Evolutionary conservation across 352 stramenopile genomes (phyloP).

Genomic region (Phytophthora idaei): DNA sequence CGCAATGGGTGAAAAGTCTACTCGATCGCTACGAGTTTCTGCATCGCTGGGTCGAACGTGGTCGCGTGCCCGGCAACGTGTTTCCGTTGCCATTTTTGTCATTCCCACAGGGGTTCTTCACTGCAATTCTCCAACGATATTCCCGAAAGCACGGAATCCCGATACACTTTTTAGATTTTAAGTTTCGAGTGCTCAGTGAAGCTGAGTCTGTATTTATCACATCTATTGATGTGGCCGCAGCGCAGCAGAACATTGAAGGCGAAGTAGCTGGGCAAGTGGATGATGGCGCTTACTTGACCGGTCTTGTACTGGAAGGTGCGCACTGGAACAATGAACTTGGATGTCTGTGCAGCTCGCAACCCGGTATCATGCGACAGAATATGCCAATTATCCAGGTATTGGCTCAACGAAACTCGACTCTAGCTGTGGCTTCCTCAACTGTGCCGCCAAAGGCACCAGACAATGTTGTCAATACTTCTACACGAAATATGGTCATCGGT

Average conservation of each 20-base stretch:
- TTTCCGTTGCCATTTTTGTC: constrained; percentile 74
- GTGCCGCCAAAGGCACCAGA: background rate
- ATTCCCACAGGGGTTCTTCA: constrained; percentile 83
- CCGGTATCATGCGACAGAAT: constrained; percentile 64
- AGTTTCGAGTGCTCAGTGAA: constrained; percentile 63
- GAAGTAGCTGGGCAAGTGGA: constrained; percentile 4
- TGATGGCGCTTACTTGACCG: constrained; percentile 65
- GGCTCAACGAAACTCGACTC: constrained; percentile 40
- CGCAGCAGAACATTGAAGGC: constrained; percentile 4
- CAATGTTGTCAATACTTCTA: background rate
- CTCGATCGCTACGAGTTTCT: constrained; percentile 66
- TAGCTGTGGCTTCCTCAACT: background rate
- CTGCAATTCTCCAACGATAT: constrained; percentile 74
- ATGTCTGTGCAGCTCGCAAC: constrained; percentile 55
- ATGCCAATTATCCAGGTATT: constrained; percentile 91
- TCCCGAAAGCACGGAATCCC: constrained; percentile 66
- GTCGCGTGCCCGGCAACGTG: constrained; percentile 24
- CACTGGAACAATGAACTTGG: constrained; percentile 62
- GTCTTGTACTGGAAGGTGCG: constrained; percentile 71
- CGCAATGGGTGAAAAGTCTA: constrained; percentile 63
- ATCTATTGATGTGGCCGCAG: background rate
- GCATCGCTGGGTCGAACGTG: constrained; percentile 47
- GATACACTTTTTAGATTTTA: constrained; percentile 82
- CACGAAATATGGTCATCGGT: background rate
- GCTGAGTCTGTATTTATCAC: constrained; percentile 34